Evolutionary conservation across 2,329 filamentous ascomycete species (phyloP), one percentile per base, ranked within the genome.

Genomic region (Fusarium longipes): DNA sequence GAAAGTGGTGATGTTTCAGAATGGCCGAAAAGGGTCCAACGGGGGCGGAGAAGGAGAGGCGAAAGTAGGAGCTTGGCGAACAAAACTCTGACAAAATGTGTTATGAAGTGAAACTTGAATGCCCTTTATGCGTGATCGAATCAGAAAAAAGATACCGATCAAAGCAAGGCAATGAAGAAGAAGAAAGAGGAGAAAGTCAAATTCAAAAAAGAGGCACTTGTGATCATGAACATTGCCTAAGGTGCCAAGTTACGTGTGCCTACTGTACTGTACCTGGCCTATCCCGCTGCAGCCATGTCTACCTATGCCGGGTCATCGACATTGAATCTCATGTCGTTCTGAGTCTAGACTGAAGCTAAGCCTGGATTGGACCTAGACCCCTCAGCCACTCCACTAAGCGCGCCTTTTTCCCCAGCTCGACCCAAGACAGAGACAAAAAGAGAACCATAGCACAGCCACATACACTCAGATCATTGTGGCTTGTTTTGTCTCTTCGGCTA

Each of bases 1-100:
- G 65, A 66, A 25, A 44, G 60, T 62, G 51, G 39, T 68, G 60
- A 68, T 67, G 65, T 67, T 68, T 67, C 65, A 67, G 65, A 50
- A 44, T 38, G 17, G 27, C 47, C 45, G 20, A 63, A 56, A 59
- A 64, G 58, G 58, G 39, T 59, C 44, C 38, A 45, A 45, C 36
- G 27, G 43, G 42, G 51, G 38, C 25, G 14, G 42, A 47, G 63
- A 45, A 47, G 24, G 35, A 51, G 50, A 49, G 44, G 57, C 44
- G 40, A 48, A 36, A 48, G 32, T 36, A 36, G 11, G 6, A 24
- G 32, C 22, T 57, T 60, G 35, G 33, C 33, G 30, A 49, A 53
- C 39, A 49, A 58, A 48, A 57, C 42, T 50, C 44, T 63, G 25
- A 44, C 44, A 44, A 25, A 42, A 35, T 38, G 12, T 53, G 39